Base-by-base conservation (phyloP, 306 rosid species). In the Sophora flavescens region DNA sequence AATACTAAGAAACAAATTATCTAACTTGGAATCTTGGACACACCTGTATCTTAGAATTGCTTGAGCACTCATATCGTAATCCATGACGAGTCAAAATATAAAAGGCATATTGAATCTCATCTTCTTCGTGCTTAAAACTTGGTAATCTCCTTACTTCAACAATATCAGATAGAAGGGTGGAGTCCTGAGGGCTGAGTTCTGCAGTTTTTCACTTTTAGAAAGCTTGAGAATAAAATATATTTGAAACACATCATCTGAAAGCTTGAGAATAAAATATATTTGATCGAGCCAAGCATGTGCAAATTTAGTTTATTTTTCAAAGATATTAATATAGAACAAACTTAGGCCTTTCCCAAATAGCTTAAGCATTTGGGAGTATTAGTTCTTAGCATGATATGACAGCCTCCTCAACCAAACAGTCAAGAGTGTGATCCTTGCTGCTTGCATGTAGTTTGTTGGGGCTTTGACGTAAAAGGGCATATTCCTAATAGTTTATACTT, bases 61-160 rank as follows among this genome's bases (percentile, higher is more conserved):
- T 88, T 41, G 99, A 95, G 81, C 97, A 95, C 78, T 95, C 99
- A 1, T 86, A 90, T 75, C 96, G 88, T 69, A 88, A 81, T 62
- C 99, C 99, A 3, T 85, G 92, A 52, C 68, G 39, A 62, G 97
- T 92, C 77, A 91, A 84, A 68, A 95, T 81, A 82, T 88, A 90
- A 73, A 95, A 92, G 44, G 92, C 99, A 76, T 88, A 75, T 33
- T 74, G 85, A 38, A 72, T 79, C 45, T 84, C 97, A 76, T 82
- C 91, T 42, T 81, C 89, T 35, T 91, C 96, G 61, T 84, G 84
- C 74, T 77, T 81, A 69, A 89, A 61, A 86, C 88, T 87, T 14
- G 98, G 90, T 66, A 91, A 83, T 36, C 86, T 75, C 50, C 83
- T 86, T 52, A 89, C 72, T 89, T 93, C 93, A 66, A 84, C 78